These are phyloP conservation scores for Heracleum sosnowskyi DNA, from an alignment of 129 eudicot genomes.

Conservation along the genomic window DNA sequence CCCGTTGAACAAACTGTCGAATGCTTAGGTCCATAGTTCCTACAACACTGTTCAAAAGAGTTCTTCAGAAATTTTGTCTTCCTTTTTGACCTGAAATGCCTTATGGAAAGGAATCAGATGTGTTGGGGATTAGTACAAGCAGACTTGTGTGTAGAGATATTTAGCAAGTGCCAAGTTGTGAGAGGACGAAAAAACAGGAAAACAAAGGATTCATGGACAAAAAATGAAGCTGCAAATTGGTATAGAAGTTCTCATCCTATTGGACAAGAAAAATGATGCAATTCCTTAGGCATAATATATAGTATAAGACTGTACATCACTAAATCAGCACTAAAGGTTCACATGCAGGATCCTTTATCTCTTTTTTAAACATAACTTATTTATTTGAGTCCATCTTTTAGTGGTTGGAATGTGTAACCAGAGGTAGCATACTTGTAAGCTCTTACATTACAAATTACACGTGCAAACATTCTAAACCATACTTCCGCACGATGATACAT, in stretches of 20 bases:
- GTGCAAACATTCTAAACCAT: too few relatives aligned
- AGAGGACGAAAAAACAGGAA: background rate
- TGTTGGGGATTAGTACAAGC: background rate
- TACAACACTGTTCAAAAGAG: constrained; percentile 59
- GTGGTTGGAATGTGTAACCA: too few relatives aligned
- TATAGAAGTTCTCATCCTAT: background rate
- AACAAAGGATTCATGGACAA: background rate
- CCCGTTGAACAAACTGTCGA: constrained; percentile 62
- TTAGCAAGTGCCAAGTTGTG: background rate
- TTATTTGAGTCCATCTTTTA: too few relatives aligned
- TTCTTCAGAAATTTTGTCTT: constrained; percentile 56
- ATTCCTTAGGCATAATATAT: too few relatives aligned
- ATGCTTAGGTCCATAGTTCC: constrained; percentile 74
- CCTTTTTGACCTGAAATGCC: constrained; percentile 54
- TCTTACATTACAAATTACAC: too few relatives aligned
- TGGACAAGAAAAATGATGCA: too few relatives aligned
- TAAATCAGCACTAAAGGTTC: too few relatives aligned
- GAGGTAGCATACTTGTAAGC: too few relatives aligned
- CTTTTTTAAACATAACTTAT: too few relatives aligned
- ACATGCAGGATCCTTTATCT: too few relatives aligned
- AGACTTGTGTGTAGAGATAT: background rate
- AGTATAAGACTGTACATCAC: too few relatives aligned
- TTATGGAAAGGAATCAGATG: background rate
- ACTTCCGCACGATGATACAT: background rate
- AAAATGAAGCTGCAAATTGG: background rate